Percentiles rank a stretch among this genome's conserved stretches.
These are phyloP conservation scores for Salix arbutifolia DNA, from an alignment of 345 rosid species.

Conservation along the genomic window DNA sequence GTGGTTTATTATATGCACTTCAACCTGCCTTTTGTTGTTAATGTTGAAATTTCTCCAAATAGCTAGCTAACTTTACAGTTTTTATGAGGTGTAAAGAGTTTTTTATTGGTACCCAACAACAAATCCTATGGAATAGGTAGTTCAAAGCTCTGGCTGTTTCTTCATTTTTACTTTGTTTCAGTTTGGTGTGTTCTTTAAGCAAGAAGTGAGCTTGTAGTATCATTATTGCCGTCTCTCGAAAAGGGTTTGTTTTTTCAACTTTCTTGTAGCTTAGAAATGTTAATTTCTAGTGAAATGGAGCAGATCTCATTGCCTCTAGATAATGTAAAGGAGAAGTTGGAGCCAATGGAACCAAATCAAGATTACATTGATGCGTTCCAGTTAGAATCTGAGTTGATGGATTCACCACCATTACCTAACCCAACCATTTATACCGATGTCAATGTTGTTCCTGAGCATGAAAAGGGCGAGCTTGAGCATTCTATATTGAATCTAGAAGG, in stretches of 20 bases:
- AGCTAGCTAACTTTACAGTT: background rate
- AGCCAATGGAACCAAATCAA: conserved; percentile 29
- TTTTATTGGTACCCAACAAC: background rate
- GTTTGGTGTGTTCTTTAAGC: conserved; percentile 9
- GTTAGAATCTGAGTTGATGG: conserved; percentile 37
- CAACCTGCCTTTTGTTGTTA: background rate
- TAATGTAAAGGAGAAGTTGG: conserved; percentile 20
- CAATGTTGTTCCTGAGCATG: conserved; percentile 74
- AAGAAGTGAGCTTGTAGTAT: background rate
- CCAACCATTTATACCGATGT: conserved; percentile 55
- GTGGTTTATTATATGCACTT: background rate
- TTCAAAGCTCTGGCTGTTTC: background rate
- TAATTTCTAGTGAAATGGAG: conserved; percentile 34
- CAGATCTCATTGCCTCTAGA: conserved; percentile 33
- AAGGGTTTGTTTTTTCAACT: conserved; percentile 18
- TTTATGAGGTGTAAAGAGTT: background rate
- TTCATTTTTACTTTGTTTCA: background rate
- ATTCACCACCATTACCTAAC: conserved; percentile 32
- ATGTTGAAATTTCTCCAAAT: background rate
- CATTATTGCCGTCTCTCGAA: conserved; percentile 10
- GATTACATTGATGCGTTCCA: conserved; percentile 28
- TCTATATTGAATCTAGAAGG: conserved; percentile 62
- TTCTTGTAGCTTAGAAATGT: conserved; percentile 7
- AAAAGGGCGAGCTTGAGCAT: conserved; percentile 55
- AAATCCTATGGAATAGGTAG: background rate